Evolutionary conservation across 495 filamentous ascomycete genomes (phyloP), one percentile per base, ranked within the genome.

Genomic region (Penicillium daleae): DNA sequence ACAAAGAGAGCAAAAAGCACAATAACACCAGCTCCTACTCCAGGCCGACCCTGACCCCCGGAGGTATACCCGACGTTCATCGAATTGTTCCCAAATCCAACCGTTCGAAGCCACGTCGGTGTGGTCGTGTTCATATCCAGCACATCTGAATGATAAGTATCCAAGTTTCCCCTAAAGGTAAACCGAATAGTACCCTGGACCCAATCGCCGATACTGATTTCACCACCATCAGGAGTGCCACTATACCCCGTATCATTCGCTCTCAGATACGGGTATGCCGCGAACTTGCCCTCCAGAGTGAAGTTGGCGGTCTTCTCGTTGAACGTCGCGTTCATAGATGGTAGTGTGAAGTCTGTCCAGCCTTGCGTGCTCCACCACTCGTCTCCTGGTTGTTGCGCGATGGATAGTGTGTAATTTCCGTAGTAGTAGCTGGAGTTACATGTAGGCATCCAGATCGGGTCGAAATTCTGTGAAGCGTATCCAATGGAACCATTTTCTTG

Each of bases 81-180:
- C 8, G 39, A 39, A 56, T 69, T 64, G 17, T 63, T 66, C 0
- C 46, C 26, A 39, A 62, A 65, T 0, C 62, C 66, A 51, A 68
- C 58, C 22, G 59, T 65, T 8, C 50, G 40, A 26, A 62, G 13
- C 66, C 66, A 68, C 1, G 37, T 35, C 3, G 66, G 62, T 4
- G 59, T 62, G 10, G 56, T 22, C 13, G 35, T 55, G 24, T 68
- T 52, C 10, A 49, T 62, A 4, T n/a, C 56, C 21, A 68, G 26
- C 1, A 65, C 37, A 52, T 68, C 62, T 15, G 66, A 68, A 46
- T 65, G 66, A 37, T 65, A 65, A 13, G 54, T 29, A 57, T 68
- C 55, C 13, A 57, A 29, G 19, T 42, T n/a, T 10, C 55, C 31
- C 7, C 19, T 29, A 24, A 63, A 46, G 15, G 53, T 17, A 6